Evolutionary conservation across 306 rosid genomes (phyloP).

Genomic region (Vigna unguiculata): DNA sequence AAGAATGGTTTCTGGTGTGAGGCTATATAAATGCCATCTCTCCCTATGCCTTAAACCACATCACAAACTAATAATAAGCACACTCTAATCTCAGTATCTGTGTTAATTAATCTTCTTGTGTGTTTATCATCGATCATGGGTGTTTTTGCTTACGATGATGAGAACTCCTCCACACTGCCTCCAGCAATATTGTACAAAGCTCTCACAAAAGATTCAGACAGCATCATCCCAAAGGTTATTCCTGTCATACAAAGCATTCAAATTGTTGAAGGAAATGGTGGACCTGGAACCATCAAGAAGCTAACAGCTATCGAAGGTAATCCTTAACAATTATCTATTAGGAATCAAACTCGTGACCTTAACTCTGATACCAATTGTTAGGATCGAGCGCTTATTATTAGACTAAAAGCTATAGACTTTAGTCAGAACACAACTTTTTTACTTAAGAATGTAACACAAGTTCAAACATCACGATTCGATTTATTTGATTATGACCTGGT

Average conservation of each 20-base stretch:
- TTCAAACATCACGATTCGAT: too few relatives aligned
- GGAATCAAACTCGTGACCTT: too few relatives aligned
- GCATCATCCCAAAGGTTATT: slow-evolving; percentile 43
- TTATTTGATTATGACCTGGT: too few relatives aligned
- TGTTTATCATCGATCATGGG: slow-evolving; percentile 46
- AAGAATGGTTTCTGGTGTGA: neutral
- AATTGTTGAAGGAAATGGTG: slow-evolving; percentile 54
- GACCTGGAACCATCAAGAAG: slow-evolving; percentile 56
- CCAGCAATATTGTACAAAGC: slow-evolving; percentile 52
- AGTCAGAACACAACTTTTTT: too few relatives aligned
- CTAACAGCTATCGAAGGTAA: slow-evolving; percentile 18
- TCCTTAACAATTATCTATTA: too few relatives aligned
- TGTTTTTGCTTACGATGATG: slow-evolving; percentile 39
- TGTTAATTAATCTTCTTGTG: neutral
- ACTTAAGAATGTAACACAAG: too few relatives aligned
- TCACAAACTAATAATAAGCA: neutral
- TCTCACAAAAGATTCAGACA: slow-evolving; percentile 36
- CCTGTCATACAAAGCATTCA: slow-evolving; percentile 32
- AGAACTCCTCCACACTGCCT: slow-evolving; percentile 30
- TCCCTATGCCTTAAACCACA: slow-evolving; percentile 5
- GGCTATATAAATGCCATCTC: slow-evolving; percentile 36
- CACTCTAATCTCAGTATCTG: too few relatives aligned
- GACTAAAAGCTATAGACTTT: too few relatives aligned
- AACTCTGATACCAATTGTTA: too few relatives aligned
- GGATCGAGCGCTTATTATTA: too few relatives aligned